phyloP scores from a whole-genome alignment of 1,139 yeast species.

The Taphrina flavorubra region DNA sequence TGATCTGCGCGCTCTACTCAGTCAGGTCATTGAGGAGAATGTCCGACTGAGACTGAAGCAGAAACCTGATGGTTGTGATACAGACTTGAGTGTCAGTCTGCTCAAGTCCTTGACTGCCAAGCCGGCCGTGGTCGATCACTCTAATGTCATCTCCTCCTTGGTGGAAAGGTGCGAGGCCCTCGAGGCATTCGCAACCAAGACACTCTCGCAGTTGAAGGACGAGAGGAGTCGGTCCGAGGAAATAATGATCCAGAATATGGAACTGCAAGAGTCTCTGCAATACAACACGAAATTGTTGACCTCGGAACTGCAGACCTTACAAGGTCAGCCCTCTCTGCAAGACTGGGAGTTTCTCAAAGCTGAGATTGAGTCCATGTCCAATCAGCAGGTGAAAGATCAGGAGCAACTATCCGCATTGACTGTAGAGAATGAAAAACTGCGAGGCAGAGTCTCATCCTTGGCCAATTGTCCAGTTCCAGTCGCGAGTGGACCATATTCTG shows the following conservation, averaged over 20 bases:
- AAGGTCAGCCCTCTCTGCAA: conserved; percentile 10
- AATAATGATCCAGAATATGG: neutral
- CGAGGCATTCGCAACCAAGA: neutral
- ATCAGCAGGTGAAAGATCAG: neutral
- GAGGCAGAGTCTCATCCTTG: conserved; percentile 4
- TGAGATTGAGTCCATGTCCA: neutral
- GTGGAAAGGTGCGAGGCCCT: conserved; percentile 17
- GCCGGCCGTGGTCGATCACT: neutral
- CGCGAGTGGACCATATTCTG: neutral
- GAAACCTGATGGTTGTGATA: neutral
- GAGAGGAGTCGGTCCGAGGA: neutral
- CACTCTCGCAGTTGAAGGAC: neutral
- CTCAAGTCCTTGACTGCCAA: neutral
- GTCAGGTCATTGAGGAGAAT: conserved; percentile 18
- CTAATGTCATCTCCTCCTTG: conserved; percentile 9
- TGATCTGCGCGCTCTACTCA: conserved; percentile 13
- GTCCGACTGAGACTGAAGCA: conserved; percentile 2
- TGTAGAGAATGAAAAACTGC: conserved; percentile 4
- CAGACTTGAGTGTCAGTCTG: neutral
- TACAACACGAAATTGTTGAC: conserved; percentile 6
- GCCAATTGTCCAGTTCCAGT: neutral
- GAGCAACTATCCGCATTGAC: neutral
- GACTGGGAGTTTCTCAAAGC: conserved; percentile 15
- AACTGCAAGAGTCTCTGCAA: conserved; percentile 15
- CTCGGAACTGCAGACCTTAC: neutral